Conservation (phyloP, 2,329 filamentous ascomycete genomes). For the Dichotomopilus funicola region DNA sequence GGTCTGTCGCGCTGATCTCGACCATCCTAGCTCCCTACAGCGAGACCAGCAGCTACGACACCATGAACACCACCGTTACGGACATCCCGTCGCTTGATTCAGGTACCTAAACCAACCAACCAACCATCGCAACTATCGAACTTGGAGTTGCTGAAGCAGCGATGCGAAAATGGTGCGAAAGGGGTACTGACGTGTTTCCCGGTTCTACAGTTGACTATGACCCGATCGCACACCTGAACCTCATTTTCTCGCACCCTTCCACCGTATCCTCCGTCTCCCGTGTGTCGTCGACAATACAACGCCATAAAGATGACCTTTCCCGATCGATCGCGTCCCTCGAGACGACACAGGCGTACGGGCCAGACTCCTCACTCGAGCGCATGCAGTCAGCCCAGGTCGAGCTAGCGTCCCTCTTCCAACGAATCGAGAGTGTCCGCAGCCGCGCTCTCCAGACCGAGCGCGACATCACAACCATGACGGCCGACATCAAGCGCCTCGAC, state of each 20-base stretch:
- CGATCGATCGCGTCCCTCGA: constrained; percentile 66
- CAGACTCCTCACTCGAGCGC: constrained; percentile 79
- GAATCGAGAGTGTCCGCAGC: constrained; percentile 87
- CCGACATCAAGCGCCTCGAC: constrained; percentile 95
- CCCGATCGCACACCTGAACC: constrained; percentile 86
- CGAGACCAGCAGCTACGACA: not conserved
- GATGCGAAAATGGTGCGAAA: too few species aligned
- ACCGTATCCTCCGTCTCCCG: constrained; percentile 69
- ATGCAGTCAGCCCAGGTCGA: constrained; percentile 90
- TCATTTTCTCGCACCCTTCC: constrained; percentile 85
- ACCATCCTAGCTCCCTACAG: not conserved
- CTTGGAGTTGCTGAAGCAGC: too few species aligned
- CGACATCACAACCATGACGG: constrained; percentile 96
- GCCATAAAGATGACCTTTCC: constrained; percentile 76
- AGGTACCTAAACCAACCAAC: constrained; percentile 13
- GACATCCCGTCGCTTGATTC: constrained; percentile 21
- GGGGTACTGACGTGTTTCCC: constrained; percentile 12
- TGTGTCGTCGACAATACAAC: constrained; percentile 66
- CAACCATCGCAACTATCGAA: not conserved
- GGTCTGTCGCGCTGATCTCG: not conserved
- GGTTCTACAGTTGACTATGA: constrained; percentile 64
- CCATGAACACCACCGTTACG: constrained; percentile 16
- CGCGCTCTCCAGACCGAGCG: constrained; percentile 88
- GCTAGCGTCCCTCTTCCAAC: constrained; percentile 81
- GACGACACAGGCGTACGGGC: constrained; percentile 74